A percentile compares a stretch with the other conserved stretches of the same genome.
Evolutionary conservation across 169 alveolate species (phyloP).

Genomic region (Eimeria falciformis): DNA sequence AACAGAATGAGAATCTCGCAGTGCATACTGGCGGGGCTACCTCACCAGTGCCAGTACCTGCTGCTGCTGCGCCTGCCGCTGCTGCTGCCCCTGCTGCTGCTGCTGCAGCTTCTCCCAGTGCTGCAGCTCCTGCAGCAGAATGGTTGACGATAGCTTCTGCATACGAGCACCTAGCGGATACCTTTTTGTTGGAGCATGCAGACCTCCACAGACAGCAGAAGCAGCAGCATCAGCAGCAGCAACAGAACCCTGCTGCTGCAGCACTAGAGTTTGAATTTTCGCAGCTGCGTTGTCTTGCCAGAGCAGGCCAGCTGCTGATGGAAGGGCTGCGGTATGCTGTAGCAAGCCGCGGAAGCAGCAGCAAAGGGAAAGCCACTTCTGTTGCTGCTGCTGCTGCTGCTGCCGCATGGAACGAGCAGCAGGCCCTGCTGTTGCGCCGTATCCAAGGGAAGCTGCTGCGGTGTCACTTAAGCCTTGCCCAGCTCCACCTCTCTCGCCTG

Average conservation of each 20-base stretch:
- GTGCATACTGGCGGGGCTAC: not conserved
- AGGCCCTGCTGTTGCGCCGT: conserved; percentile 65
- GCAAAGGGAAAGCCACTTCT: not conserved
- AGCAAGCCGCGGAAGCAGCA: conserved; percentile 38
- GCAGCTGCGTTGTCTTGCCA: conserved; percentile 32
- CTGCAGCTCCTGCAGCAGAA: not conserved
- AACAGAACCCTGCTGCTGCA: conserved; percentile 28
- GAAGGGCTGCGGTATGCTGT: conserved; percentile 56
- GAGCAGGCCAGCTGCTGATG: conserved; percentile 74
- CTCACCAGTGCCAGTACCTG: not conserved
- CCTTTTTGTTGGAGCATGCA: conserved; percentile 59
- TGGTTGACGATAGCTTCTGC: conserved; percentile 62
- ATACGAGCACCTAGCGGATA: conserved; percentile 61
- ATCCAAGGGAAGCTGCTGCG: conserved; percentile 66
- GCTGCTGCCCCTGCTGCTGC: conserved; percentile 14
- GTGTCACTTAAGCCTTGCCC: conserved; percentile 62
- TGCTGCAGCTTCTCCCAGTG: not conserved
- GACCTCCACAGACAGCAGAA: conserved; percentile 4
- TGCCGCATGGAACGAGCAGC: conserved; percentile 48
- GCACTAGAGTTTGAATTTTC: not conserved
- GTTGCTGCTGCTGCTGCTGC: conserved; percentile 35
- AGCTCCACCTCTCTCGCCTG: conserved; percentile 57
- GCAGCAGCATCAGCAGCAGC: conserved; percentile 65
- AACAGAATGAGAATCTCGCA: not conserved
- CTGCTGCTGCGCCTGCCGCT: conserved; percentile 9